These are phyloP conservation scores for Litchi chinensis DNA, from an alignment of 345 rosid species.

Conservation along the genomic window DNA sequence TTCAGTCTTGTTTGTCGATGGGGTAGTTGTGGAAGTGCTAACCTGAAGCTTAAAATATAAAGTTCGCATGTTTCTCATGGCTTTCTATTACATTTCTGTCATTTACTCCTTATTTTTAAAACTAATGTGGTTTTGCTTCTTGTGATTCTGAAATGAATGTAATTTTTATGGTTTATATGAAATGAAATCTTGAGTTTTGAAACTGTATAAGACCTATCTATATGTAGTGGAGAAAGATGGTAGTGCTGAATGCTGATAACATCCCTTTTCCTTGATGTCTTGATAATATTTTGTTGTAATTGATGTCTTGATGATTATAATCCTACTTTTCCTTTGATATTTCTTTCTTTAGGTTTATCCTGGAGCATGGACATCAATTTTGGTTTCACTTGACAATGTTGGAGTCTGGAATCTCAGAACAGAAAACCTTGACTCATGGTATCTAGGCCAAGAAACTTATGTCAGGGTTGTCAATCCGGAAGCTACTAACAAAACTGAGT, in stretches of 20 bases:
- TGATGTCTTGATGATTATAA: neutral
- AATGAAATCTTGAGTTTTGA: neutral
- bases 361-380: slow-evolving; percentile 94
- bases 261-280: neutral
- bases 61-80: neutral
- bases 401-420: slow-evolving; percentile 97
- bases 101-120: neutral
- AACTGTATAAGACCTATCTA: neutral
- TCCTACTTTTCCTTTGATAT: neutral
- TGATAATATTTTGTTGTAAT: neutral
- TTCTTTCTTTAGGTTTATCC: slow-evolving; percentile 74
- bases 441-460: slow-evolving; percentile 98
- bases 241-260: neutral
- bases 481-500: slow-evolving; percentile 85
- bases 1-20: neutral
- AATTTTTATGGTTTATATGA: neutral
- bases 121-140: neutral
- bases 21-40: neutral
- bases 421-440: slow-evolving; percentile 97
- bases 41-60: slow-evolving; percentile 1
- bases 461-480: slow-evolving; percentile 91
- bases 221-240: neutral
- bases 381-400: slow-evolving; percentile 93
- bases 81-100: neutral
- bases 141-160: neutral